Percentiles rank a stretch among this genome's conserved stretches.
These are phyloP conservation scores for Leishmania lainsoni DNA, from an alignment of 208 protist genomes.

Conservation along the genomic window DNA sequence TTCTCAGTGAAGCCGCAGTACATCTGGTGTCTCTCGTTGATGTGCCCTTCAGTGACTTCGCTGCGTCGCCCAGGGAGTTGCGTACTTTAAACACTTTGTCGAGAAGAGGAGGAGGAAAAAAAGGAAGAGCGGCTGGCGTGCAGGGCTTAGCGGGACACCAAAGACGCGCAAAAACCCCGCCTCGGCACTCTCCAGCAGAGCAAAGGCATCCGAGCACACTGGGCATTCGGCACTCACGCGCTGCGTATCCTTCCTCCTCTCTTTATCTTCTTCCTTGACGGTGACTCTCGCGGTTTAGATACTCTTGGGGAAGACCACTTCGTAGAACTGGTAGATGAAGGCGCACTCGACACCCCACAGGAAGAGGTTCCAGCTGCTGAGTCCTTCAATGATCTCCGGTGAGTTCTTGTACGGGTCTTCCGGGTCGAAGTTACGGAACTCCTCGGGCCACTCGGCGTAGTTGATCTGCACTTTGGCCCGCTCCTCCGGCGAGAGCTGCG, in stretches of 20 bases:
- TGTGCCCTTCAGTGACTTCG: not conserved
- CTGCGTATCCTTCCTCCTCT: not conserved
- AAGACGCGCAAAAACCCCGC: not conserved
- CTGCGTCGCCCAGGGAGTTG: not conserved
- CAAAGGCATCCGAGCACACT: not conserved
- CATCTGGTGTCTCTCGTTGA: not conserved
- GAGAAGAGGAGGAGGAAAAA: not conserved
- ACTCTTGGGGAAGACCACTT: constrained; percentile 86
- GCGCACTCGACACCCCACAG: constrained; percentile 87
- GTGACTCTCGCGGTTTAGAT: constrained; percentile 47
- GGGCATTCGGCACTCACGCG: not conserved
- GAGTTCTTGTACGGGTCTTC: constrained; percentile 93
- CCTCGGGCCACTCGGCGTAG: constrained; percentile 88
- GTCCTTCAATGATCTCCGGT: constrained; percentile 83
- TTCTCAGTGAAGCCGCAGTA: not conserved
- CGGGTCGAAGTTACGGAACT: constrained; percentile 91
- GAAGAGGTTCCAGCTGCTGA: constrained; percentile 90
- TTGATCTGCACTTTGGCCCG: constrained; percentile 88
- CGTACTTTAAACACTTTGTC: not conserved
- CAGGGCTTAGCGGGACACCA: not conserved
- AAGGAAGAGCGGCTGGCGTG: not conserved
- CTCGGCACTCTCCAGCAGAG: not conserved
- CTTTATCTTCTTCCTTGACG: not conserved
- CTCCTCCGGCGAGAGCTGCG: constrained; percentile 88
- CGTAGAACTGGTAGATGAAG: constrained; percentile 93